A percentile compares a stretch with the other conserved stretches of the same genome.
Evolutionary conservation across 192 early-diverging fungal species (phyloP).

Genomic region (Coemansia interrupta): DNA sequence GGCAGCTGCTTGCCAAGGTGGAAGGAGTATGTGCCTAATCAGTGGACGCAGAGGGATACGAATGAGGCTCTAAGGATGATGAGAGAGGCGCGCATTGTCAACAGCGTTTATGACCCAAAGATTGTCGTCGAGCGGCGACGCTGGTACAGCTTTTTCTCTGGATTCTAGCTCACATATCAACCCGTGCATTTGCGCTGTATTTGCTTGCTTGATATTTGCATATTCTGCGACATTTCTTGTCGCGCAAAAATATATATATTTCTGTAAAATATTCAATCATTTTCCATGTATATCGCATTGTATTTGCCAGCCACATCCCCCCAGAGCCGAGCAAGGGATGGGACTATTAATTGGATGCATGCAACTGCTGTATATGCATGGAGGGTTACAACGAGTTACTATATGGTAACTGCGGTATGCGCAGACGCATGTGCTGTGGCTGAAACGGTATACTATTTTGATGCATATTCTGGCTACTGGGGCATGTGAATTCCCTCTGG

Average conservation of each 20-base stretch:
- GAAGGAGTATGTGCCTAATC: constrained; percentile 15
- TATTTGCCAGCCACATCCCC: too few relatives aligned
- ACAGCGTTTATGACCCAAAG: constrained; percentile 12
- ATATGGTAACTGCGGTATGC: too few relatives aligned
- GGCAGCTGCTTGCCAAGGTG: constrained; percentile 43
- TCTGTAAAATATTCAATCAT: neutral
- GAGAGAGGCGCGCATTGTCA: neutral
- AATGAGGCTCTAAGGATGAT: constrained; percentile 31
- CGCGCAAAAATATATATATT: neutral
- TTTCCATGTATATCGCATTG: neutral
- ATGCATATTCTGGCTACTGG: too few relatives aligned
- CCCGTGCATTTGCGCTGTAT: neutral
- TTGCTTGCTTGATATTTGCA: neutral
- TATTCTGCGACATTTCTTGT: neutral
- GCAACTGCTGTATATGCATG: too few relatives aligned
- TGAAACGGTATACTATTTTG: too few relatives aligned
- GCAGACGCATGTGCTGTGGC: too few relatives aligned
- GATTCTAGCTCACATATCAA: neutral
- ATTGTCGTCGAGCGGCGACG: constrained; percentile 25
- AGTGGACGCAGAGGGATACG: constrained; percentile 27
- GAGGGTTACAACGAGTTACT: too few relatives aligned
- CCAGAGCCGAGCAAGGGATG: too few relatives aligned
- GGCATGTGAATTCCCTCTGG: too few relatives aligned
- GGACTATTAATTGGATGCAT: too few relatives aligned
- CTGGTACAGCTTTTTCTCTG: constrained; percentile 45